Conservation (phyloP, 2,329 filamentous ascomycete genomes). For the Nectriaceae sp. region DNA sequence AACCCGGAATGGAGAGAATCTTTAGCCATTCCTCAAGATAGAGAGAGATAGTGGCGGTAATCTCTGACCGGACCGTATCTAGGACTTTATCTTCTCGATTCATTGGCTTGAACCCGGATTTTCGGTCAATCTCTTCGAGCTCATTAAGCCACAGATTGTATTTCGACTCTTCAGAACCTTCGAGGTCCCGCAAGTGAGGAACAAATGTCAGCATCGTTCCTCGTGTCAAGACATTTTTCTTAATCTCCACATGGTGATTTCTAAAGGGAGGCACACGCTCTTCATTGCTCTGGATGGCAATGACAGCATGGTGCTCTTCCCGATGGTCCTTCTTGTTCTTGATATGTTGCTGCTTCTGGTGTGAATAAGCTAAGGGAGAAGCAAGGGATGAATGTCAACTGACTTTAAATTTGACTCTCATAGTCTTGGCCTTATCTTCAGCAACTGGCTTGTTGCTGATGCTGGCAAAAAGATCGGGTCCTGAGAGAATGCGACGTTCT, state of each 20-base stretch:
- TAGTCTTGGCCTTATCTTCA: conserved; percentile 40
- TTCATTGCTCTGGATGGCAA: conserved; percentile 51
- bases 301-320: conserved; percentile 42
- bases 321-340: conserved; percentile 48
- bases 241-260: conserved; percentile 62
- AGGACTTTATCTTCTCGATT: conserved; percentile 52
- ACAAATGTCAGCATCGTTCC: conserved; percentile 63
- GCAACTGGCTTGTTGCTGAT: conserved; percentile 40
- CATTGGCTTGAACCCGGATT: conserved; percentile 58
- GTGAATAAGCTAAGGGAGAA: conserved; percentile 15
- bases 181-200: conserved; percentile 59
- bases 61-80: conserved; percentile 53
- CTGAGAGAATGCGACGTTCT: conserved; percentile 42
- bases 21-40: conserved; percentile 58
- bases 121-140: conserved; percentile 57
- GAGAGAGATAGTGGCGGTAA: conserved; percentile 51
- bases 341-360: conserved; percentile 41
- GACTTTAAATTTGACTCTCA: conserved; percentile 56
- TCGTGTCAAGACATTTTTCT: conserved; percentile 60
- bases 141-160: conserved; percentile 60
- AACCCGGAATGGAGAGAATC: conserved; percentile 50
- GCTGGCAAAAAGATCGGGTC: conserved; percentile 50
- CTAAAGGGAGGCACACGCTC: conserved; percentile 58
- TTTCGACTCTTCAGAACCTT: conserved; percentile 55
- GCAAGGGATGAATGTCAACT: conserved; percentile 7